Base-by-base conservation (phyloP, 2,329 filamentous ascomycete genomes). In the Erysiphe pulchra region DNA sequence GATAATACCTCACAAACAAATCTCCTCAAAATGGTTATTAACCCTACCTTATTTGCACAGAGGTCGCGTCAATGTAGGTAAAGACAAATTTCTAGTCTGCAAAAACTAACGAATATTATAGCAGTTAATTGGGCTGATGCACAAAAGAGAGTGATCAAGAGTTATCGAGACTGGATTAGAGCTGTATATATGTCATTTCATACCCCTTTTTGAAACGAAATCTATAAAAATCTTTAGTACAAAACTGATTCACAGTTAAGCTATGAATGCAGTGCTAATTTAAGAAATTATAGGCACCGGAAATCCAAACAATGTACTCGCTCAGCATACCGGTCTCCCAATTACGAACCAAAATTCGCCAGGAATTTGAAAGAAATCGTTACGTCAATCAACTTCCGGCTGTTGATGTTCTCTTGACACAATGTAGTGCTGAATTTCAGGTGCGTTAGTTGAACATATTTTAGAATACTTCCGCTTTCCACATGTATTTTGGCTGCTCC, bases 281-380 rank as follows among this genome's bases (percentile, higher is more conserved):
- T 17, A 10, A 45, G 20, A 8, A 9, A 45, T 46, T 39, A 47
- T 61, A 98, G 90, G 85, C 85, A 37, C 87, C 90, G 50, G 86
- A 95, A 62, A 87, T 98, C 59, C 90, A 95, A 64, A 80, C 76
- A 50, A 93, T 95, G 84, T 98, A 98, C 74, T 81, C 80, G 50
- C 69, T 98, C 58, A 83, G 82, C 60, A 74, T 92, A 59, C 85
- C 87, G 45, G 77, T 94, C 45, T 81, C 87, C 37, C 70, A 73
- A 51, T 77, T 98, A 60, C 81, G 90, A 55, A 92, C 87, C 48
- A 87, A 92, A 66, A 80, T 95, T 62, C 75, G 90, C 61, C 81
- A 95, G 66, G 86, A 98, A 61, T 98, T 94, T 61, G 90, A 98
- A 70, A 75, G 84, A 60, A 79, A 95, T 67, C 73, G 90, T 69